Conservation (phyloP, 139 green algal species). For the Micractinium sp. region DNA sequence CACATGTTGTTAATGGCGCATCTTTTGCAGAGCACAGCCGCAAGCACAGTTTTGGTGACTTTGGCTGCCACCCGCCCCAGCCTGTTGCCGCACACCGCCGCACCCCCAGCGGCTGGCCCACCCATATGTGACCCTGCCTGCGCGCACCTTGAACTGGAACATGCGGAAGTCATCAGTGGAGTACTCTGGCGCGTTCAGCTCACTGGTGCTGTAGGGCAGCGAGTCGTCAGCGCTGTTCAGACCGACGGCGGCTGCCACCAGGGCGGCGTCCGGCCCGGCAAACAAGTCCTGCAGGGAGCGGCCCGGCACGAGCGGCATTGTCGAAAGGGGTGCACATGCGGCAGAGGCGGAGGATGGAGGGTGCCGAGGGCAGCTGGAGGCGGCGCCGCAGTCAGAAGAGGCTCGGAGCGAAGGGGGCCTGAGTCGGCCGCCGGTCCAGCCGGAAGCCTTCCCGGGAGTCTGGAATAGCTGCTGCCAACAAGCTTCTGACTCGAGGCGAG, state of each 20-base stretch:
- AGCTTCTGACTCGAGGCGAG: background rate
- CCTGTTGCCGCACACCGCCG: background rate
- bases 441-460: background rate
- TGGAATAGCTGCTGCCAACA: too few relatives aligned
- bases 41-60: too few relatives aligned
- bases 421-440: background rate
- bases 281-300: slow-evolving; percentile 22
- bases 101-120: background rate
- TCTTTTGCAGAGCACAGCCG: too few relatives aligned
- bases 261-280: background rate
- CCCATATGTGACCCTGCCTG: background rate
- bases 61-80: too few relatives aligned
- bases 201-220: slow-evolving; percentile 62
- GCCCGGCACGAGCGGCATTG: background rate
- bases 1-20: too few relatives aligned
- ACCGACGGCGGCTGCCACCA: background rate
- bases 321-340: background rate
- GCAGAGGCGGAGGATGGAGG: background rate
- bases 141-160: slow-evolving; percentile 85
- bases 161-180: slow-evolving; percentile 86
- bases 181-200: slow-evolving; percentile 84
- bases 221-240: slow-evolving; percentile 26
- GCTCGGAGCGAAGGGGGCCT: background rate
- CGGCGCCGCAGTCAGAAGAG: background rate
- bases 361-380: background rate